Evolutionary conservation across 371 early-diverging fungal genomes (phyloP).

Genomic region (Mycotypha africana): DNA sequence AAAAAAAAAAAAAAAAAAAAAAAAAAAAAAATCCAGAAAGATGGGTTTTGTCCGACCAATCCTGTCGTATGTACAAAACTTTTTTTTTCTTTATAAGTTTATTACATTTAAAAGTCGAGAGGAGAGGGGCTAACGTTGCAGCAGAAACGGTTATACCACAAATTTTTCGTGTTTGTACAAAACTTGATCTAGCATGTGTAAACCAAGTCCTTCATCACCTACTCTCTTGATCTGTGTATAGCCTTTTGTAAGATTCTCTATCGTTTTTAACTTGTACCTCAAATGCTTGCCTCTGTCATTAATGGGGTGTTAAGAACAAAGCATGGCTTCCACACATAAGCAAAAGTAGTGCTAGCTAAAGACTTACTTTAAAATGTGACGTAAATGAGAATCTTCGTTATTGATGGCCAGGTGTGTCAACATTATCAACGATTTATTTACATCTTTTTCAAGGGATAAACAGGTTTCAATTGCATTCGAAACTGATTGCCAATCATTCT

Average conservation of each 20-base stretch:
- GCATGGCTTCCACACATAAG: neutral
- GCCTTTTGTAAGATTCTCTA: slow-evolving; percentile 41
- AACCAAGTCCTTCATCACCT: slow-evolving; percentile 49
- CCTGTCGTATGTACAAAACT: neutral
- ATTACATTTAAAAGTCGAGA: neutral
- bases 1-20: slow-evolving; percentile 1
- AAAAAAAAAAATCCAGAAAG: neutral
- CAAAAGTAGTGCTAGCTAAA: neutral
- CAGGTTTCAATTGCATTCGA: slow-evolving; percentile 35
- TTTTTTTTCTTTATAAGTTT: neutral
- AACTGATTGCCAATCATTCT: slow-evolving; percentile 33
- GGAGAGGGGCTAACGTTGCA: neutral
- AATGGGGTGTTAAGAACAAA: neutral
- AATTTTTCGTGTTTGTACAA: slow-evolving; percentile 25
- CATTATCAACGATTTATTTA: slow-evolving; percentile 55
- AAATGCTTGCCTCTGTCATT: slow-evolving; percentile 21
- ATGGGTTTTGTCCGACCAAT: neutral
- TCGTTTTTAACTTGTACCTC: slow-evolving; percentile 37
- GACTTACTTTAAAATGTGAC: slow-evolving; percentile 51
- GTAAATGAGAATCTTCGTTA: slow-evolving; percentile 50
- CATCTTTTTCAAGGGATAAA: slow-evolving; percentile 42
- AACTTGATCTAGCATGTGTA: slow-evolving; percentile 39
- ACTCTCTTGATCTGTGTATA: slow-evolving; percentile 48
- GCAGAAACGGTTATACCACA: slow-evolving; percentile 2
- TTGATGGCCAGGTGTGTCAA: slow-evolving; percentile 46